Evolutionary conservation across 371 early-diverging fungal species (phyloP), one percentile per base, ranked within the genome.

Genomic region (Blakeslea trispora): DNA sequence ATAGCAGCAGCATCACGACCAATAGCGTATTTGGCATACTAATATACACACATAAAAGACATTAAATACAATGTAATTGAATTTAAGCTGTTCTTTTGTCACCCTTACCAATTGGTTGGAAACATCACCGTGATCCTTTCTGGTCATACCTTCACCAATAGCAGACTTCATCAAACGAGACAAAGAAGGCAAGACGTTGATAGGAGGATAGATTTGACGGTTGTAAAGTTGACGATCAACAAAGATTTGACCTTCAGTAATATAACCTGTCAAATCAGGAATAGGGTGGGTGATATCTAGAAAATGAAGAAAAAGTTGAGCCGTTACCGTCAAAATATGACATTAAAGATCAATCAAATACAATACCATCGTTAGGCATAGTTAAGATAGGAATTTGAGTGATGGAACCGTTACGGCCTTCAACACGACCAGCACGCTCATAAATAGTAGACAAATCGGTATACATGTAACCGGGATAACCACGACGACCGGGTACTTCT

Each of bases 391-490:
- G 99, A 56, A 99, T 99, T 83, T 99, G 99, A 24, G 99, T 99
- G 54, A 99, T 99, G 46, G 97, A 96, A 51, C 99, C 99, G 78
- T 98, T 98, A 66, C 96, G 90, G 48, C 99, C 99, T 53, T 96
- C 92, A 15, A 99, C 99, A 70, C 99, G 91, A 55, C 99, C 99
- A 23, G 99, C 99, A 77, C 99, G 93, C 80, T 99, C 99, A 68
- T 99, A 99, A 61, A 99, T 97, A 54, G 99, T 99, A 23, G 99
- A 94, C 83, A 99, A 87, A 88, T 99, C 99, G 31, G 99, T 99
- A 86, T 99, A 99, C 99, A 99, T 99, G 78, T 99, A 99, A 83
- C 99, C 99, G 18, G 99, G 99, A 81, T 99, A 99, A 77, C 99
- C 99, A 81, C 99, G 94, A 81, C 99, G 94, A 73, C 99, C 99